phyloP scores from a whole-genome alignment of 768 basidiomycete genomes.

The Naganishia vaughanmartiniae region DNA sequence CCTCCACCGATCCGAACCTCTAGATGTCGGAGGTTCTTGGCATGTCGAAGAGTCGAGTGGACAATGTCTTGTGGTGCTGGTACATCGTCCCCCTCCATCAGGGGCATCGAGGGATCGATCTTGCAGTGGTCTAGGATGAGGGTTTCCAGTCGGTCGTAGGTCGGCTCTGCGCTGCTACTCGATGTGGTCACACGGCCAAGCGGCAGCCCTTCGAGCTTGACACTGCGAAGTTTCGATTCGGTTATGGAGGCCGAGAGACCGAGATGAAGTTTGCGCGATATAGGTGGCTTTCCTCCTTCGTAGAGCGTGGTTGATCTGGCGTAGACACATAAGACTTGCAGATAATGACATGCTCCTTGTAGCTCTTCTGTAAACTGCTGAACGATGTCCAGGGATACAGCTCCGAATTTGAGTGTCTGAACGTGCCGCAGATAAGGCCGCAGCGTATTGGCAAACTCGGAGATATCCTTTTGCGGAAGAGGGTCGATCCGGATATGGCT shows the following conservation, averaged over 20 bases:
- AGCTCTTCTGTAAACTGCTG: not conserved
- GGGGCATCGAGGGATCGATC: not conserved
- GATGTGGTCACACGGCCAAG: not conserved
- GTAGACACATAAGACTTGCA: not conserved
- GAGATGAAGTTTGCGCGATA: not conserved
- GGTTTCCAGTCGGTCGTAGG: not conserved
- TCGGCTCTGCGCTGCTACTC: not conserved
- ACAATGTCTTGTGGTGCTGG: not conserved
- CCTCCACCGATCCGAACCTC: not conserved
- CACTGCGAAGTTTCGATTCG: not conserved
- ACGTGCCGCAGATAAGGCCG: slow-evolving; percentile 2
- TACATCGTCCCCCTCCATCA: not conserved
- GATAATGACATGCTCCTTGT: not conserved
- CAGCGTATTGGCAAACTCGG: not conserved
- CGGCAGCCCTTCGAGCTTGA: not conserved
- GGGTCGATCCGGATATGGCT: slow-evolving; percentile 1
- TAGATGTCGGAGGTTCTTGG: slow-evolving; percentile 4
- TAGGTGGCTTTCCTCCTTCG: too few relatives aligned
- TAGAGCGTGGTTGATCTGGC: not conserved
- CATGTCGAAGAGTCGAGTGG: not conserved
- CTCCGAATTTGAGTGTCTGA: not conserved
- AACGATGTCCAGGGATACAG: not conserved
- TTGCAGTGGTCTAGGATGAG: slow-evolving; percentile 2
- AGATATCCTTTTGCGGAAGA: not conserved
- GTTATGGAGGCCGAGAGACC: not conserved